These are phyloP conservation scores for Aspergillus cristatus DNA, from an alignment of 495 filamentous ascomycete genomes.

Conservation along the genomic window DNA sequence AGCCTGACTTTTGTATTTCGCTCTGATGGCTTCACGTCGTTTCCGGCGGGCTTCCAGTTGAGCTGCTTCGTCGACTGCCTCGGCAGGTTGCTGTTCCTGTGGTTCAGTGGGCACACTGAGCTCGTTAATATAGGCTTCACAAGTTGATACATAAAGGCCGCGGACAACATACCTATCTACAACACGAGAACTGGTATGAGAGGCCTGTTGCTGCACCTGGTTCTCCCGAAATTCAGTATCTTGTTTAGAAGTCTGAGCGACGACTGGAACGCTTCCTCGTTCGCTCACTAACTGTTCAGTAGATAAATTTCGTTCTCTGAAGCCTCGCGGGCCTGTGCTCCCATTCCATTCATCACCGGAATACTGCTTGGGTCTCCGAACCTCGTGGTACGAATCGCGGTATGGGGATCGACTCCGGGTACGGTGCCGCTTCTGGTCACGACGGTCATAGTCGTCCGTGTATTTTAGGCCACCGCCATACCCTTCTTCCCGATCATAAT, in stretches of 20 bases:
- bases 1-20: slow-evolving; percentile 65
- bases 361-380: slow-evolving; percentile 35
- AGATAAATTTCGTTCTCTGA: slow-evolving; percentile 27
- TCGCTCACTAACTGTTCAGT: slow-evolving; percentile 61
- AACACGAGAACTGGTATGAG: slow-evolving; percentile 10
- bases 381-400: slow-evolving; percentile 33
- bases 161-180: slow-evolving; percentile 35
- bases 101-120: slow-evolving; percentile 5
- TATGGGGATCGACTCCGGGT: slow-evolving; percentile 55
- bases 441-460: slow-evolving; percentile 51
- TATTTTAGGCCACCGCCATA: slow-evolving; percentile 38
- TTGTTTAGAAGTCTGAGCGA: slow-evolving; percentile 47
- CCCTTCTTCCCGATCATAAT: slow-evolving; percentile 53
- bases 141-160: not conserved
- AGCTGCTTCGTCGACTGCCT: slow-evolving; percentile 63
- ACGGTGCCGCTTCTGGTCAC: slow-evolving; percentile 52
- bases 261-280: slow-evolving; percentile 46
- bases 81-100: slow-evolving; percentile 24
- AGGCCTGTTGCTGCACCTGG: slow-evolving; percentile 45
- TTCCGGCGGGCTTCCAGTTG: slow-evolving; percentile 80
- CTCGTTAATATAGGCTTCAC: too few species aligned
- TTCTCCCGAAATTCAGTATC: slow-evolving; percentile 59
- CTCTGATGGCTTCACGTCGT: slow-evolving; percentile 78
- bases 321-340: slow-evolving; percentile 11
- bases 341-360: slow-evolving; percentile 26